Base-by-base conservation (phyloP, 2,329 filamentous ascomycete genomes). In the Pseudogymnoascus sp. region DNA sequence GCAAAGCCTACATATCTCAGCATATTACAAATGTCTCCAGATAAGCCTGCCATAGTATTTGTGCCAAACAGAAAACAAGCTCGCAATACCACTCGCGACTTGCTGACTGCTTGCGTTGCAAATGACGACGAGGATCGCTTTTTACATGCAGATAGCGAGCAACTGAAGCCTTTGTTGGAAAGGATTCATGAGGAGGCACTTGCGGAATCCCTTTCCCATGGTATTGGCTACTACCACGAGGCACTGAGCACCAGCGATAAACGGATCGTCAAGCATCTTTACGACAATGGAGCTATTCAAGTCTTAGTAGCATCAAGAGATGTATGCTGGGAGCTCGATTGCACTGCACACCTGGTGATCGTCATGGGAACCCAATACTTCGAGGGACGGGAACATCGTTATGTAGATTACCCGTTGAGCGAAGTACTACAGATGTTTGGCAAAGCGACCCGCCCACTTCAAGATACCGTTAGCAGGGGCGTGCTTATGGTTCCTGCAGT, bases 341-440 rank as follows among this genome's bases (percentile, higher is more conserved):
- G 87, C 72, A 91, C 85, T 1, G 93, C 93, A 3, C 93, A 97
- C 73, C 81, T 99, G 13, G 93, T 97, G 13, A 84, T 99, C 59
- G 87, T 99, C 33, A 97, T 99, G 93, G 93, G 93, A 15, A 99
- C 96, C 1, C 95, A 99, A 72, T 97, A 93, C 77, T 99, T 93
- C 68, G 95, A 99, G 71, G 95, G 95, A 6, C 88, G 92, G 61
- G 93, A 99, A 76, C 96, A 99, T 75, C 88, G 96, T 66, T 99
- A 99, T 75, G 87, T 97, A 62, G 95, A 99, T 76, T 99, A 99
- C 71, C 89, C 92, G 3, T 85, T 97, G 68, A 93, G 89, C 71
- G 95, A 99, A 73, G 86, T 99, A 15, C 79, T 99, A 63, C 95
- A 99, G 73, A 99, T 99, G 93, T 96, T 97, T 70, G 95, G 95